A percentile compares a stretch with the other conserved stretches of the same genome.
These are phyloP conservation scores for Penicillium canescens DNA, from an alignment of 495 filamentous ascomycete genomes.

Conservation along the genomic window DNA sequence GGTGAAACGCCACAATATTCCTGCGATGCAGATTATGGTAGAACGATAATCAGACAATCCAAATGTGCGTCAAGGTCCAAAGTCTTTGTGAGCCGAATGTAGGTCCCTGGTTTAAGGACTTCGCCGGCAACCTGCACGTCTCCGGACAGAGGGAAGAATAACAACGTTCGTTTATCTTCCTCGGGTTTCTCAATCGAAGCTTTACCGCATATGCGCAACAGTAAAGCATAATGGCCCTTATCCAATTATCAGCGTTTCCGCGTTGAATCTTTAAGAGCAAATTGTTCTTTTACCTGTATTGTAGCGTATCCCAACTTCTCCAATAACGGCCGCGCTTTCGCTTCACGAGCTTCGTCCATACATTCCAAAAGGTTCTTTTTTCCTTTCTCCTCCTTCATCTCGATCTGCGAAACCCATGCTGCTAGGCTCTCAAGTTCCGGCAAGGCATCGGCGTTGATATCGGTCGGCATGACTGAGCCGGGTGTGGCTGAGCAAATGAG, in stretches of 20 bases:
- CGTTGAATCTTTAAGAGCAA: not conserved
- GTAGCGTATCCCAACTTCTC: slow-evolving; percentile 4
- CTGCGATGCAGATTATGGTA: not conserved
- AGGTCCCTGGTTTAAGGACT: not conserved
- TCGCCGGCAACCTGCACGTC: slow-evolving; percentile 3
- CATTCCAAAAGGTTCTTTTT: slow-evolving; percentile 1
- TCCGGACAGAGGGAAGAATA: slow-evolving; percentile 6
- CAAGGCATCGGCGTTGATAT: slow-evolving; percentile 2
- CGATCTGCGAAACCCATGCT: not conserved
- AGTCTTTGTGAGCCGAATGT: not conserved
- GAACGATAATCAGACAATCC: not conserved
- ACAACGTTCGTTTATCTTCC: not conserved
- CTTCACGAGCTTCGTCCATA: slow-evolving; percentile 2
- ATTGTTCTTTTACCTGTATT: not conserved
- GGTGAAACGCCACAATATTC: no score
- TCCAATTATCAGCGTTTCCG: not conserved
- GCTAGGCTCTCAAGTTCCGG: slow-evolving; percentile 3
- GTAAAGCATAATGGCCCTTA: not conserved
- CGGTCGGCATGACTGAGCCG: not conserved
- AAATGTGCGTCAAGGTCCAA: not conserved
- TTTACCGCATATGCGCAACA: not conserved
- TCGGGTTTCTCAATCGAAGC: not conserved
- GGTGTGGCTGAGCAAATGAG: not conserved
- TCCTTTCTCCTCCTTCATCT: slow-evolving; percentile 3
- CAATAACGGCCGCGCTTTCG: not conserved